These are phyloP conservation scores for Rhynchosporium agropyri DNA, from an alignment of 2,329 filamentous ascomycete genomes.

Conservation along the genomic window DNA sequence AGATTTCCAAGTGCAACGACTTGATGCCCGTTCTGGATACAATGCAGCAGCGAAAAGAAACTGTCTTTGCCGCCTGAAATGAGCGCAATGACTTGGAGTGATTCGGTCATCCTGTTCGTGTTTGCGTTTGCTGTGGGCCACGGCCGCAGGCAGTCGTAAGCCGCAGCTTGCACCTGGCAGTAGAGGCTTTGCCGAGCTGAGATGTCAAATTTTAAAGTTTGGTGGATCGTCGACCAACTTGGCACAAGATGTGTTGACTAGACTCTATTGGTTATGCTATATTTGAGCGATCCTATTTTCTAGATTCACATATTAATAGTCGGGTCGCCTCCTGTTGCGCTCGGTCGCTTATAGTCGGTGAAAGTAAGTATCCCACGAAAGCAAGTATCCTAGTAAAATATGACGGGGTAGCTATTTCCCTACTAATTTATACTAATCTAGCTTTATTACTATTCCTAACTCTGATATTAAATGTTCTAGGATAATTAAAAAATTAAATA, in stretches of 20 bases:
- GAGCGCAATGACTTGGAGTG: conserved; percentile 81
- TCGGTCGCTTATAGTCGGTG: too few relatives aligned
- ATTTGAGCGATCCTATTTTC: conserved; percentile 4
- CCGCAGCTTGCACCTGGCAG: conserved; percentile 6
- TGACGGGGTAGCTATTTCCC: too few relatives aligned
- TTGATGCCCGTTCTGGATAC: conserved; percentile 79
- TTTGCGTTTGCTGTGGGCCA: neutral
- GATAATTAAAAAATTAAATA: too few relatives aligned
- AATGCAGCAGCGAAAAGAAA: conserved; percentile 90
- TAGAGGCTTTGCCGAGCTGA: conserved; percentile 10
- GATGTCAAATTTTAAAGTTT: conserved; percentile 3
- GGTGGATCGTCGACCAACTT: conserved; percentile 3
- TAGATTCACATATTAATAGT: too few relatives aligned
- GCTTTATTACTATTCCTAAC: too few relatives aligned
- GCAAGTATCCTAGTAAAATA: too few relatives aligned
- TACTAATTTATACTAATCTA: too few relatives aligned
- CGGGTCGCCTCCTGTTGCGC: too few relatives aligned
- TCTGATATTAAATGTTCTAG: too few relatives aligned
- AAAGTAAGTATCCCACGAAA: too few relatives aligned
- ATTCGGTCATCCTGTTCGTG: conserved; percentile 47
- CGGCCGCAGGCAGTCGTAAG: conserved; percentile 6
- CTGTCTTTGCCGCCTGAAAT: conserved; percentile 98
- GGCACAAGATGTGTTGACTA: conserved; percentile 1
- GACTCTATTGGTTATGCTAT: neutral
- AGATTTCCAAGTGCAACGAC: conserved; percentile 90